Percentiles rank a stretch among this genome's conserved stretches.
Evolutionary conservation across 257 asterid genomes (phyloP).

Genomic region (Ocimum tenuiflorum): DNA sequence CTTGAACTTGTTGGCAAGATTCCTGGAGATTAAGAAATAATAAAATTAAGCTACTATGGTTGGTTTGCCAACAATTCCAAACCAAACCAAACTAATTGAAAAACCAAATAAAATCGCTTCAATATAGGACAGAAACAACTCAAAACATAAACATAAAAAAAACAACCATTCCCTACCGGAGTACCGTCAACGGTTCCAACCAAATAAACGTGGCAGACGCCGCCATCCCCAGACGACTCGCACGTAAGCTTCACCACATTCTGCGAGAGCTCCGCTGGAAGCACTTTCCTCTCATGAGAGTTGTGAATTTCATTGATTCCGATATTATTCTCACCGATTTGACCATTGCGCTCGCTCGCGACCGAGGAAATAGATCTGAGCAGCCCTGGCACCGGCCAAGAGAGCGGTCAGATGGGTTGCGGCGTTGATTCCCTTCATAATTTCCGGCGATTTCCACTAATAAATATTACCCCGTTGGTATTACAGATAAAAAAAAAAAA

Average conservation of each 20-base stretch:
- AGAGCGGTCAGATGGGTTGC: too few relatives aligned
- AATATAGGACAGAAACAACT: too few relatives aligned
- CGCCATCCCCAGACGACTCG: slow-evolving; percentile 66
- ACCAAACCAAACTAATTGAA: not conserved
- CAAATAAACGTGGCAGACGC: slow-evolving; percentile 73
- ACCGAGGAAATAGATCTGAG: too few relatives aligned
- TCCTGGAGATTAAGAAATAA: too few relatives aligned
- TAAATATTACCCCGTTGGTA: too few relatives aligned
- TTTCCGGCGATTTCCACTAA: too few relatives aligned
- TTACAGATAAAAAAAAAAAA: too few relatives aligned
- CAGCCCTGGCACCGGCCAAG: too few relatives aligned
- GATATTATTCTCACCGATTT: slow-evolving; percentile 25
- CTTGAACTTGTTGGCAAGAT: too few relatives aligned
- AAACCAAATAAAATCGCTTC: not conserved
- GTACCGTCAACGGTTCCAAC: slow-evolving; percentile 94
- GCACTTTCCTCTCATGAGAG: slow-evolving; percentile 38
- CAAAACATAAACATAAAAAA: not conserved
- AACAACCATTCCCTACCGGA: slow-evolving; percentile 34
- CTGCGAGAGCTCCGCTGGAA: slow-evolving; percentile 63
- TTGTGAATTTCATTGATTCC: not conserved
- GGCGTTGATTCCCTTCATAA: too few relatives aligned
- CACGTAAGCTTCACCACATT: slow-evolving; percentile 59
- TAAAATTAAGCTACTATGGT: not conserved
- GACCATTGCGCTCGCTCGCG: too few relatives aligned
- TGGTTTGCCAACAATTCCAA: not conserved